Percentiles rank a stretch among this genome's conserved stretches.
Conservation (phyloP, 352 stramenopile genomes). For the Nothophytophthora sp. region DNA sequence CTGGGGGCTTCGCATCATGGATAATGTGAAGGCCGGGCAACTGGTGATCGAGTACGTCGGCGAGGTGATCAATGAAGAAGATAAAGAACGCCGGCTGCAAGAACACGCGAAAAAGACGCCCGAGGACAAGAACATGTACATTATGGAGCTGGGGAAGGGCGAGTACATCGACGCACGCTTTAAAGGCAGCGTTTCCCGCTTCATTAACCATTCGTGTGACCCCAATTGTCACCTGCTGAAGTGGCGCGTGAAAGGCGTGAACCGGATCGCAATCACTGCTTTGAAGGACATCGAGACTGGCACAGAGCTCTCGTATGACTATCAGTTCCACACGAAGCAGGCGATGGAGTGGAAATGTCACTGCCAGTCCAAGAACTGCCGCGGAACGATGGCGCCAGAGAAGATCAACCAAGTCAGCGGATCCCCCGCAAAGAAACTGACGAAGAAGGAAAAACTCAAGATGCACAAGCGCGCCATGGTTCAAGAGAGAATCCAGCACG, state of each 20-base stretch:
- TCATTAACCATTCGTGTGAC: slow-evolving; percentile 98
- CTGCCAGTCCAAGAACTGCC: slow-evolving; percentile 79
- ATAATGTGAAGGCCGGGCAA: slow-evolving; percentile 80
- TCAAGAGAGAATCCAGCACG: slow-evolving; percentile 65
- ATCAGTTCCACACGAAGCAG: slow-evolving; percentile 92
- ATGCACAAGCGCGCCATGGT: slow-evolving; percentile 67
- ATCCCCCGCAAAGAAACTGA: slow-evolving; percentile 57
- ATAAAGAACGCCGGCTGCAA: slow-evolving; percentile 88
- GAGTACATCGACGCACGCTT: slow-evolving; percentile 96
- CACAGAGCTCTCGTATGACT: slow-evolving; percentile 95
- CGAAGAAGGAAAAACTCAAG: slow-evolving; percentile 79
- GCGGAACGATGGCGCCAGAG: slow-evolving; percentile 86
- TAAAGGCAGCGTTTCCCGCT: slow-evolving; percentile 94
- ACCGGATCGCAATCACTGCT: slow-evolving; percentile 93
- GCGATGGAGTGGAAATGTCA: slow-evolving; percentile 89
- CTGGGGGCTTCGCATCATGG: slow-evolving; percentile 87
- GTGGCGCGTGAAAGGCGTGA: slow-evolving; percentile 93
- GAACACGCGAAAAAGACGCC: slow-evolving; percentile 86
- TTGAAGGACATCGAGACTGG: slow-evolving; percentile 87
- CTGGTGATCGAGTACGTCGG: slow-evolving; percentile 95
- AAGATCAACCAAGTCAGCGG: slow-evolving; percentile 57
- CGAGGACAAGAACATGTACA: slow-evolving; percentile 97
- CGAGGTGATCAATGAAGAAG: slow-evolving; percentile 94
- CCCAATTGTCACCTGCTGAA: slow-evolving; percentile 95
- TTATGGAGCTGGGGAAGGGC: slow-evolving; percentile 92